Percentiles rank a stretch among this genome's conserved stretches.
These are phyloP conservation scores for Chlamydomonas sphaeroides DNA, from an alignment of 139 green algal genomes.

Conservation along the genomic window DNA sequence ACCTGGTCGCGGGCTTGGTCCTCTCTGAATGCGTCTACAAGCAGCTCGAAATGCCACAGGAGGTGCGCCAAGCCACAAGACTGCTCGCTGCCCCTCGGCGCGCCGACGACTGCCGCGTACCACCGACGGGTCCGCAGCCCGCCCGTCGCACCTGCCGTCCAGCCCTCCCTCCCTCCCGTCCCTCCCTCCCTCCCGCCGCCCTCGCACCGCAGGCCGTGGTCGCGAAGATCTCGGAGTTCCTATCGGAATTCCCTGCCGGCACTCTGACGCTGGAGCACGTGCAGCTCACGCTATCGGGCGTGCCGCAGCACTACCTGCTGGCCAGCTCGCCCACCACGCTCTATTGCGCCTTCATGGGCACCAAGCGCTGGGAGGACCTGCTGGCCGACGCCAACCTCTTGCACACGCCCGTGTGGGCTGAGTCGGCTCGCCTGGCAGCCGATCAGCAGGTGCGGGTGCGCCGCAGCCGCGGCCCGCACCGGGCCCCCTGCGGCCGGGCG, in stretches of 20 bases:
- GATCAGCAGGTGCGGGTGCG: conserved; percentile 45
- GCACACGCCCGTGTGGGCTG: conserved; percentile 63
- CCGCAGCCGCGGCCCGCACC: too few relatives aligned
- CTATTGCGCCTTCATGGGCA: conserved; percentile 80
- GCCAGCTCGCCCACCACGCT: conserved; percentile 56
- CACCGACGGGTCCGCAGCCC: too few relatives aligned
- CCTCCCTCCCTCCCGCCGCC: too few relatives aligned
- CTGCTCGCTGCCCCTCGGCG: too few relatives aligned
- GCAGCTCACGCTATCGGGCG: conserved; percentile 52
- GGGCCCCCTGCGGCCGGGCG: too few relatives aligned
- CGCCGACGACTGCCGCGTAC: too few relatives aligned
- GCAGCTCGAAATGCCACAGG: conserved; percentile 60
- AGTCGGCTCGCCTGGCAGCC: conserved; percentile 37
- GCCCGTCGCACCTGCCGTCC: too few relatives aligned
- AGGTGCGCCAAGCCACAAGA: neutral
- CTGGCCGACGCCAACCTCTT: conserved; percentile 59
- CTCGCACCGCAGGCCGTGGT: conserved; percentile 7
- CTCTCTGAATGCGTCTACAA: conserved; percentile 74
- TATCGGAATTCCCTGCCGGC: conserved; percentile 50
- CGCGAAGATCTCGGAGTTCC: conserved; percentile 38
- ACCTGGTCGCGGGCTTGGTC: conserved; percentile 58
- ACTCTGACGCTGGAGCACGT: conserved; percentile 45
- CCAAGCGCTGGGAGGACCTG: conserved; percentile 68
- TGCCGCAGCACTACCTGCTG: conserved; percentile 69
- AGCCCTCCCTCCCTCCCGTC: too few relatives aligned